These are phyloP conservation scores for Talaromyces ruber DNA, from an alignment of 495 filamentous ascomycete genomes.

Conservation along the genomic window DNA sequence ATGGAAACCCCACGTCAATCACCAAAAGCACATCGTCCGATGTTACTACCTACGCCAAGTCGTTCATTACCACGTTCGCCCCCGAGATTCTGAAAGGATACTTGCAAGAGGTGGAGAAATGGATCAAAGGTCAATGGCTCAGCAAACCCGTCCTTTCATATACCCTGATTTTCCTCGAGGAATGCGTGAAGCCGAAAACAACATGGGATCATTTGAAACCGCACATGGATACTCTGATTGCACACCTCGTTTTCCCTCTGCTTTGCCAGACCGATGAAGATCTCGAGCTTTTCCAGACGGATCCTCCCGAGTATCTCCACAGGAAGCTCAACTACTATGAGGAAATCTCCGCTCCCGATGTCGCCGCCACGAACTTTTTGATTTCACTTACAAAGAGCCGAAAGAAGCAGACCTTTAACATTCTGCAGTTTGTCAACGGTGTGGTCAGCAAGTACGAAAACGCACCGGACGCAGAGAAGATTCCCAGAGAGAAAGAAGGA, in stretches of 20 bases:
- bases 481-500: slow-evolving; percentile 90
- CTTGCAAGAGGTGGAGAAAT: slow-evolving; percentile 87
- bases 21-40: slow-evolving; percentile 61
- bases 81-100: slow-evolving; percentile 93
- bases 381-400: slow-evolving; percentile 89
- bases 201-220: slow-evolving; percentile 94
- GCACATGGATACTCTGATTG: slow-evolving; percentile 83
- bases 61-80: slow-evolving; percentile 83
- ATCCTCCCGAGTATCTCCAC: slow-evolving; percentile 93
- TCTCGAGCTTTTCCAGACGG: slow-evolving; percentile 84
- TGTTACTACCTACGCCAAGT: slow-evolving; percentile 72
- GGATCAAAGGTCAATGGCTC: slow-evolving; percentile 94
- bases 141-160: slow-evolving; percentile 88
- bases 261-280: slow-evolving; percentile 90
- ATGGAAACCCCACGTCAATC: slow-evolving; percentile 72
- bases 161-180: slow-evolving; percentile 87
- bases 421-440: slow-evolving; percentile 86
- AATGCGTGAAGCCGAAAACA: slow-evolving; percentile 92
- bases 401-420: slow-evolving; percentile 90
- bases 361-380: slow-evolving; percentile 93
- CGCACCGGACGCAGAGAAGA: slow-evolving; percentile 76
- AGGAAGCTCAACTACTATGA: slow-evolving; percentile 97
- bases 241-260: slow-evolving; percentile 90
- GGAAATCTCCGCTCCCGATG: slow-evolving; percentile 90
- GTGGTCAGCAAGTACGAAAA: slow-evolving; percentile 86